Conservation (phyloP, 2,329 filamentous ascomycete genomes). For the Fusarium citri region DNA sequence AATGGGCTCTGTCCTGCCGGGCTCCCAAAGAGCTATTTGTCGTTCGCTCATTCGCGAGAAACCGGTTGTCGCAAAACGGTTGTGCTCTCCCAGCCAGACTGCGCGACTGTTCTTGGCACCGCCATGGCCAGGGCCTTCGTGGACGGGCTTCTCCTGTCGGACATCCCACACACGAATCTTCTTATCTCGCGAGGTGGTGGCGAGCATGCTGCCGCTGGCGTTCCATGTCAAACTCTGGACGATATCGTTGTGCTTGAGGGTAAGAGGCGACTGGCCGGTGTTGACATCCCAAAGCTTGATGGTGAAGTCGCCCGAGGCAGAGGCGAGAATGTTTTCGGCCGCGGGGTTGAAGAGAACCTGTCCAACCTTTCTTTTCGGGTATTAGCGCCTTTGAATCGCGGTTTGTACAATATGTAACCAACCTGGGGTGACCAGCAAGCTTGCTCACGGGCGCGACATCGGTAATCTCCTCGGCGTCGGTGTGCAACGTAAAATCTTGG, state of each 20-base stretch:
- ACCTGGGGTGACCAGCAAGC: constrained; percentile 89
- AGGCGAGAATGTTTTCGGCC: constrained; percentile 94
- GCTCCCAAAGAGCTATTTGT: constrained; percentile 95
- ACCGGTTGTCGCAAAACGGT: constrained; percentile 93
- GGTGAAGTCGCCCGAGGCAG: constrained; percentile 92
- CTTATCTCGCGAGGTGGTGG: constrained; percentile 97
- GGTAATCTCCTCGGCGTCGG: constrained; percentile 83
- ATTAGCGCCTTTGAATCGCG: constrained; percentile 28
- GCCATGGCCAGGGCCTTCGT: constrained; percentile 85
- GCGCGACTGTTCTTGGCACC: constrained; percentile 98
- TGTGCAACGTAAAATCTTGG: constrained; percentile 84
- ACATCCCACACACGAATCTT: constrained; percentile 98
- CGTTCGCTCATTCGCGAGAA: constrained; percentile 99
- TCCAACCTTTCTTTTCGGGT: constrained; percentile 83
- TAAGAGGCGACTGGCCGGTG: constrained; percentile 78
- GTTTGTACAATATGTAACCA: constrained; percentile 43
- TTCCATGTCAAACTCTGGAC: constrained; percentile 98
- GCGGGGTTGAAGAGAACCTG: constrained; percentile 98
- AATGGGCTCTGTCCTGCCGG: constrained; percentile 85
- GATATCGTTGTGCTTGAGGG: constrained; percentile 88
- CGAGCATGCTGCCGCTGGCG: constrained; percentile 85
- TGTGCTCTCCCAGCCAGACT: constrained; percentile 97
- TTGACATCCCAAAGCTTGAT: constrained; percentile 96
- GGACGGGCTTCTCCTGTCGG: constrained; percentile 86
- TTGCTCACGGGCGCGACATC: constrained; percentile 85